These are phyloP conservation scores for Alternaria solani DNA, from an alignment of 2,329 filamentous ascomycete species.

Conservation along the genomic window DNA sequence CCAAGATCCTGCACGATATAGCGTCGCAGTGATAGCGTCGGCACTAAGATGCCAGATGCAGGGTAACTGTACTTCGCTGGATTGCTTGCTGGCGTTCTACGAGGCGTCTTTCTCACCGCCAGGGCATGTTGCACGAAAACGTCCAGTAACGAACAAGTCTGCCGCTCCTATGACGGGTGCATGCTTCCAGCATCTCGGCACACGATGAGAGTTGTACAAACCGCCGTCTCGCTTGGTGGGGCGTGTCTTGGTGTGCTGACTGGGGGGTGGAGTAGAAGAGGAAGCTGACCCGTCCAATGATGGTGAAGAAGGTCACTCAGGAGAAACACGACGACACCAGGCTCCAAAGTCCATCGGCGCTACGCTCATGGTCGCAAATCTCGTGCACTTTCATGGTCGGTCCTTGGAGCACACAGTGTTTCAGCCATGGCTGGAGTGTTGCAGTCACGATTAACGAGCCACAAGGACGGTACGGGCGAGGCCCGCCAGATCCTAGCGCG, in stretches of 20 bases:
- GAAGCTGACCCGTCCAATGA: constrained; percentile 25
- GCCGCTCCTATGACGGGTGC: constrained; percentile 22
- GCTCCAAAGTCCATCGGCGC: constrained; percentile 15
- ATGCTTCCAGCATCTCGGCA: constrained; percentile 25
- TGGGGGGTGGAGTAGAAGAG: constrained; percentile 6
- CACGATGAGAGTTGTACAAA: constrained; percentile 24
- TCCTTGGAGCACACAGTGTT: constrained; percentile 21
- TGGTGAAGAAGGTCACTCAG: constrained; percentile 4
- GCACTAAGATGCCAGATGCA: constrained; percentile 38
- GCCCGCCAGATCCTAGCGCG: constrained; percentile 11
- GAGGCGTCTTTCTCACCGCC: constrained; percentile 22
- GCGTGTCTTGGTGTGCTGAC: constrained; percentile 26
- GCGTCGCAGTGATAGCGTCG: constrained; percentile 38
- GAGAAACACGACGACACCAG: constrained; percentile 7
- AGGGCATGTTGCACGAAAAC: constrained; percentile 19
- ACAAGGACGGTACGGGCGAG: constrained; percentile 16
- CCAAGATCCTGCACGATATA: constrained; percentile 43
- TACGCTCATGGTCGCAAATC: constrained; percentile 23
- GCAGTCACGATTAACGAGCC: constrained; percentile 20
- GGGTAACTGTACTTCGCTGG: constrained; percentile 31
- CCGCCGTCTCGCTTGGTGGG: constrained; percentile 31
- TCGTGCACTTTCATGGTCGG: constrained; percentile 19
- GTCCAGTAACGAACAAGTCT: constrained; percentile 29
- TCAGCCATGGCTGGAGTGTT: constrained; percentile 25
- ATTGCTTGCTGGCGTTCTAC: constrained; percentile 19